These are phyloP conservation scores for Peronospora destructor DNA, from an alignment of 352 stramenopile genomes.

Conservation along the genomic window DNA sequence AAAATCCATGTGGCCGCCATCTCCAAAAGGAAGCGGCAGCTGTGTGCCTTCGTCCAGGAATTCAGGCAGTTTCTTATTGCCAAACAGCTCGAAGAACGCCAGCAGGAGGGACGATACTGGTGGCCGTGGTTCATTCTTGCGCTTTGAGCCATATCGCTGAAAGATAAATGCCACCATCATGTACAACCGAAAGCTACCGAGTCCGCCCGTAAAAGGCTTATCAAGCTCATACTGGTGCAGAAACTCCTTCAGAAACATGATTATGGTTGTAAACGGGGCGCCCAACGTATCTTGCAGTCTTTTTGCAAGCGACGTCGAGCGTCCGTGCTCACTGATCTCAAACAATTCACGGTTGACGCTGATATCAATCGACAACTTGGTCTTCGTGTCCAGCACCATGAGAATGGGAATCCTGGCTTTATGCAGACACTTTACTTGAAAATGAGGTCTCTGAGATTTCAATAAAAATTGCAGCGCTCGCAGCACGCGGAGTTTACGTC, in stretches of 20 bases:
- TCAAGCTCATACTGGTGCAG: slow-evolving; percentile 70
- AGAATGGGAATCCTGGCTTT: slow-evolving; percentile 76
- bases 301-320: slow-evolving; percentile 52
- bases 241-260: slow-evolving; percentile 73
- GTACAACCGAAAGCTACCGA: slow-evolving; percentile 76
- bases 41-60: slow-evolving; percentile 49
- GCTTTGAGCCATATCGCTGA: slow-evolving; percentile 14
- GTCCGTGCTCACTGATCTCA: slow-evolving; percentile 48
- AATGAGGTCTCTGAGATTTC: slow-evolving; percentile 37
- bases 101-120: slow-evolving; percentile 32
- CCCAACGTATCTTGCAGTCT: slow-evolving; percentile 41
- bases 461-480: slow-evolving; percentile 52
- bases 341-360: slow-evolving; percentile 60
- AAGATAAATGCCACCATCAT: slow-evolving; percentile 76
- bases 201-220: slow-evolving; percentile 70
- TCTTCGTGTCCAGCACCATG: slow-evolving; percentile 51
- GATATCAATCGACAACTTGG: slow-evolving; percentile 50
- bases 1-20: slow-evolving; percentile 44
- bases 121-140: slow-evolving; percentile 11
- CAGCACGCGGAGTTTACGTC: slow-evolving; percentile 48
- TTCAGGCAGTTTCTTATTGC: slow-evolving; percentile 44
- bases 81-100: slow-evolving; percentile 60
- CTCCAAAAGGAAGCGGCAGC: slow-evolving; percentile 36
- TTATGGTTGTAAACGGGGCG: slow-evolving; percentile 40
- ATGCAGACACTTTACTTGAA: slow-evolving; percentile 54